phyloP scores from a whole-genome alignment of 176 grass and related monocot species.

The Urochloa ruziziensis region DNA sequence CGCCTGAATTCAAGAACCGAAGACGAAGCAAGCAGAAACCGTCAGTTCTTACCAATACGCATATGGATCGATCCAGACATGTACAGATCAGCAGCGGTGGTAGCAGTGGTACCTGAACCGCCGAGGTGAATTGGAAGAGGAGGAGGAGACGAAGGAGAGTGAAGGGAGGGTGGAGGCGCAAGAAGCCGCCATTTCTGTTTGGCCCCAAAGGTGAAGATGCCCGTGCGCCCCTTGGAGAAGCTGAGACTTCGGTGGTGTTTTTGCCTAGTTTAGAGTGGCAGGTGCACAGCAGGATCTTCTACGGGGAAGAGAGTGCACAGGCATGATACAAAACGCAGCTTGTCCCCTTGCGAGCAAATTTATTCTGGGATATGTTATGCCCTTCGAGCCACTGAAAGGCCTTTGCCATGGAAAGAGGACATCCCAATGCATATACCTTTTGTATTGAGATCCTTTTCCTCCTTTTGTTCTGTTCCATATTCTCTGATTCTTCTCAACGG shows the following conservation, averaged over 20 bases:
- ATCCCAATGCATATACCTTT: neutral
- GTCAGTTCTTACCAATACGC: neutral
- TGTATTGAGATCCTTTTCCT: neutral
- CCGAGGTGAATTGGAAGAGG: conserved; percentile 34
- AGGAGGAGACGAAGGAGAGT: conserved; percentile 3
- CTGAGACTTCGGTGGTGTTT: conserved; percentile 33
- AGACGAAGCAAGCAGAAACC: neutral
- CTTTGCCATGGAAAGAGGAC: neutral
- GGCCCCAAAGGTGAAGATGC: neutral
- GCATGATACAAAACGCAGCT: neutral
- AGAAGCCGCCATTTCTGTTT: conserved; percentile 52
- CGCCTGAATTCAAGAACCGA: conserved; percentile 45
- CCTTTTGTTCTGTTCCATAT: neutral
- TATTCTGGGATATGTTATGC: conserved; percentile 35
- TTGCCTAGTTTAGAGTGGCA: conserved; percentile 22
- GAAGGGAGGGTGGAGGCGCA: conserved; percentile 17
- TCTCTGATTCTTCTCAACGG: neutral
- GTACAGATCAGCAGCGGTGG: neutral
- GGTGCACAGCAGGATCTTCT: conserved; percentile 19
- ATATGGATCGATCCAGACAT: neutral
- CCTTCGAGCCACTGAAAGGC: conserved; percentile 31
- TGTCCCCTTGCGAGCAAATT: conserved; percentile 25
- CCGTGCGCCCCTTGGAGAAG: conserved; percentile 19
- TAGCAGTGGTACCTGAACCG: conserved; percentile 31
- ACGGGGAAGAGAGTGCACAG: too few relatives aligned